Base-by-base conservation (phyloP, 306 rosid genomes). In the Quercus robur region DNA sequence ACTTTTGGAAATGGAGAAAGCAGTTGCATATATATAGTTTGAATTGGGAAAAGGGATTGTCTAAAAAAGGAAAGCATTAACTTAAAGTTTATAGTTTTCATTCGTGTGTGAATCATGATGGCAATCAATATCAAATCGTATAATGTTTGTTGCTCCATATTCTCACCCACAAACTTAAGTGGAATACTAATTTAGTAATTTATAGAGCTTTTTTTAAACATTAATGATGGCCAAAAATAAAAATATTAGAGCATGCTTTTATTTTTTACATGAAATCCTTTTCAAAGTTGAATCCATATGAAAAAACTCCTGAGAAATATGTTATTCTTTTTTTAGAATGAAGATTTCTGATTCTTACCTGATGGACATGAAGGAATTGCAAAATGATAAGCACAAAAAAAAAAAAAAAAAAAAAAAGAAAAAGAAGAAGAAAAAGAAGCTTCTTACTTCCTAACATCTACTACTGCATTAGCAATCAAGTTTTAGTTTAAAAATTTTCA, bases 1-100 rank as follows among this genome's bases (percentile, higher is more conserved):
- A 28, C 88, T 84, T 84, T 82, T 81, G 26, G 61, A 81, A 85
- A 55, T 52, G 56, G 69, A 75, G 84, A 78, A 79, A 82, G 59
- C 74, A 76, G 73, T 80, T 82, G 46, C 46, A 33, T 9, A 6
- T 5, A 6, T 7, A 33, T 18, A 8, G 46, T 5, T 67, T 33
- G 23, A 67, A 3, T 67, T 30, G 46, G 71, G 20, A 67, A 9
- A 33, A 18, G n/a, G 52, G n/a, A 67, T 12, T 11, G 28, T 33
- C 72, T 3, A 18, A 67, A 67, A 67, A 67, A 3, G 72, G 72
- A 67, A 67, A 33, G 52, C 72, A 35, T 67, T 67, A 38, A 23
- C 20, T 10, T 25, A 25, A 61, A 23, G 30, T 61, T 12, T 3
- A 9, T 67, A 35, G 38, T 67, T 46, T 67, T 35, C 38, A 64